Conservation (phyloP, 768 basidiomycete genomes). For the Clavaria fumosa region DNA sequence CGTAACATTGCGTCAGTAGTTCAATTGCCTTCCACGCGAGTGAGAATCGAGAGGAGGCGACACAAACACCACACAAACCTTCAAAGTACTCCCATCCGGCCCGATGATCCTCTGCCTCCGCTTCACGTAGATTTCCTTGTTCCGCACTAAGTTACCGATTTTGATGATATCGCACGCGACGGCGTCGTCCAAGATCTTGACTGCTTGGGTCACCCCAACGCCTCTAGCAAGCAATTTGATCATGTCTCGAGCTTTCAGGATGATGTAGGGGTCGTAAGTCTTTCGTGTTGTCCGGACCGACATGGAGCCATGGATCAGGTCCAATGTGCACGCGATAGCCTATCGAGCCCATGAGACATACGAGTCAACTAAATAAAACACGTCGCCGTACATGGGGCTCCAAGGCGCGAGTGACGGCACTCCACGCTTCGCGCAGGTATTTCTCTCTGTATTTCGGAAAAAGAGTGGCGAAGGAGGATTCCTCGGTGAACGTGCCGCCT, state of each 20-base stretch:
- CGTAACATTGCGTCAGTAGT: conserved; percentile 89
- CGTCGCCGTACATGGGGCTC: conserved; percentile 50
- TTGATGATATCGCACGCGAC: conserved; percentile 96
- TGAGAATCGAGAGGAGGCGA: background rate
- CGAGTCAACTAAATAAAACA: no score
- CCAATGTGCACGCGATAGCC: conserved; percentile 84
- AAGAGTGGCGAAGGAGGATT: conserved; percentile 94
- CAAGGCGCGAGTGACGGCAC: conserved; percentile 70
- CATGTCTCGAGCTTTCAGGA: conserved; percentile 91
- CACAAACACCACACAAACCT: conserved; percentile 33
- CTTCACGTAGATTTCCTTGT: conserved; percentile 95
- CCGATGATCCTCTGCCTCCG: conserved; percentile 92
- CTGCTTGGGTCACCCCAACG: conserved; percentile 70
- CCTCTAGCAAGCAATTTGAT: conserved; percentile 90
- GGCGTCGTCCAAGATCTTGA: conserved; percentile 80
- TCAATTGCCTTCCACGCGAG: conserved; percentile 67
- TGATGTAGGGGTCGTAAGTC: conserved; percentile 91
- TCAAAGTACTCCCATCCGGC: conserved; percentile 91
- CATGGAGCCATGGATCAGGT: conserved; percentile 95
- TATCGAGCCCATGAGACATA: no score
- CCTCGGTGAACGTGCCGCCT: conserved; percentile 76
- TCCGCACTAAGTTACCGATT: conserved; percentile 85
- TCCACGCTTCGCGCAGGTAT: conserved; percentile 91
- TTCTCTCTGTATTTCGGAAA: conserved; percentile 99
- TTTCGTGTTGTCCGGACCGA: conserved; percentile 93